phyloP scores from a whole-genome alignment of 2,329 filamentous ascomycete genomes.

The Xylaria arbuscula region DNA sequence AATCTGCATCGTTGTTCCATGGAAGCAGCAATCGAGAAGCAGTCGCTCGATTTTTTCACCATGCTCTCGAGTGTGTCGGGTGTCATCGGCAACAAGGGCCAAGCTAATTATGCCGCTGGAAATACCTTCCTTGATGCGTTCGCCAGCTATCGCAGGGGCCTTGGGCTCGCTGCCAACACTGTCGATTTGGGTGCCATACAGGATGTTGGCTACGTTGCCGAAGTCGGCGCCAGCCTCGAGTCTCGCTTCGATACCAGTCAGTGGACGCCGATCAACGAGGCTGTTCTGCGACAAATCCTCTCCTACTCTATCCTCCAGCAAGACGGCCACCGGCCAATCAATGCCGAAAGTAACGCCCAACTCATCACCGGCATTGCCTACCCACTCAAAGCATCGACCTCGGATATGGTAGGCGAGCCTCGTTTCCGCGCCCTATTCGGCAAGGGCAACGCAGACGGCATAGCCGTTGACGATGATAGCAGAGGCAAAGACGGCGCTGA shows the following conservation, averaged over 20 bases:
- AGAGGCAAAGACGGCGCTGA: neutral
- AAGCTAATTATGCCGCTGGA: constrained; percentile 56
- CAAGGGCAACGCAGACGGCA: neutral
- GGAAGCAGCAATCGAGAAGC: constrained; percentile 21
- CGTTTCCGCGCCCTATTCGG: neutral
- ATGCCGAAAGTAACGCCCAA: neutral
- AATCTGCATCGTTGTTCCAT: constrained; percentile 49
- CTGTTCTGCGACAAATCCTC: constrained; percentile 9
- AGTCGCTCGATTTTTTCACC: constrained; percentile 53
- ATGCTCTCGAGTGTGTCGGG: constrained; percentile 52
- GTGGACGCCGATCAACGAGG: constrained; percentile 21
- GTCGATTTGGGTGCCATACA: constrained; percentile 56
- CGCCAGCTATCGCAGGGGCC: constrained; percentile 50
- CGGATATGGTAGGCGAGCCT: neutral
- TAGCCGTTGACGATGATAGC: neutral
- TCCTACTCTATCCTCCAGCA: neutral
- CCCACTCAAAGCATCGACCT: neutral
- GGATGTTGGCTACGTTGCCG: constrained; percentile 42
- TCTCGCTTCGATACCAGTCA: constrained; percentile 3
- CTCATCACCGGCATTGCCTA: neutral
- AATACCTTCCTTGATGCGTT: constrained; percentile 57
- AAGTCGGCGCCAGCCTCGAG: neutral
- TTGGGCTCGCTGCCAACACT: constrained; percentile 50
- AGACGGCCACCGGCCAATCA: neutral
- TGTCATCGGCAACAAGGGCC: constrained; percentile 52